Conservation (phyloP, 192 early-diverging fungal genomes). For the Podila minutissima region DNA sequence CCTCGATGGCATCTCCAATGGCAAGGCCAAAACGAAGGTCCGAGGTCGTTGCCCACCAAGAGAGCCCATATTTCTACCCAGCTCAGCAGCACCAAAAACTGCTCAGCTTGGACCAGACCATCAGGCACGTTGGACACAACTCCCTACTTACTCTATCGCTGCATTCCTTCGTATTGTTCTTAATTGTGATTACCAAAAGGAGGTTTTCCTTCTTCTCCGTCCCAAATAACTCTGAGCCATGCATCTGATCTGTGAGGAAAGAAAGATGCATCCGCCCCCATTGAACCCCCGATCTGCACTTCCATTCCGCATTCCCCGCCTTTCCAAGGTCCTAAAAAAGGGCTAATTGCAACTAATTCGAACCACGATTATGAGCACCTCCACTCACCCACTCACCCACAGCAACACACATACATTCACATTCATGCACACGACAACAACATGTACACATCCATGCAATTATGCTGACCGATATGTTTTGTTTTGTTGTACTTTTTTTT, state of each 20-base stretch:
- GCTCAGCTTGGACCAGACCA: constrained; percentile 68
- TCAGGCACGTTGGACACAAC: constrained; percentile 38
- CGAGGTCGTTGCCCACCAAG: constrained; percentile 57
- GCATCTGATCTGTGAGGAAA: too few relatives aligned
- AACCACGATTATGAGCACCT: too few relatives aligned
- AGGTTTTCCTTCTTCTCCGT: neutral
- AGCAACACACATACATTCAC: too few relatives aligned
- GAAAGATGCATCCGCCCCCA: neutral
- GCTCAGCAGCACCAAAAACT: constrained; percentile 75
- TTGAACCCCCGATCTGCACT: too few relatives aligned
- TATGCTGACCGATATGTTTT: neutral
- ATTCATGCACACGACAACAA: too few relatives aligned
- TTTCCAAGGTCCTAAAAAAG: too few relatives aligned
- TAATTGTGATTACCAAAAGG: neutral
- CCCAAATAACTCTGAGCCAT: too few relatives aligned
- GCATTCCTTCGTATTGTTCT: neutral
- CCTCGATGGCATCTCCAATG: constrained; percentile 5
- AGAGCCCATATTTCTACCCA: constrained; percentile 75
- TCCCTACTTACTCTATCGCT: neutral
- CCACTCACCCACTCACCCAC: too few relatives aligned
- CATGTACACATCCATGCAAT: neutral
- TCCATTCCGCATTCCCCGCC: too few relatives aligned
- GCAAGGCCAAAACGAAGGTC: constrained; percentile 14
- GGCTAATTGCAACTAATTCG: too few relatives aligned
- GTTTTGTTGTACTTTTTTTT: neutral